Percentiles rank a stretch among this genome's conserved stretches.
Evolutionary conservation across 345 rosid species (phyloP).

Genomic region (Mallotus nudiflorus): DNA sequence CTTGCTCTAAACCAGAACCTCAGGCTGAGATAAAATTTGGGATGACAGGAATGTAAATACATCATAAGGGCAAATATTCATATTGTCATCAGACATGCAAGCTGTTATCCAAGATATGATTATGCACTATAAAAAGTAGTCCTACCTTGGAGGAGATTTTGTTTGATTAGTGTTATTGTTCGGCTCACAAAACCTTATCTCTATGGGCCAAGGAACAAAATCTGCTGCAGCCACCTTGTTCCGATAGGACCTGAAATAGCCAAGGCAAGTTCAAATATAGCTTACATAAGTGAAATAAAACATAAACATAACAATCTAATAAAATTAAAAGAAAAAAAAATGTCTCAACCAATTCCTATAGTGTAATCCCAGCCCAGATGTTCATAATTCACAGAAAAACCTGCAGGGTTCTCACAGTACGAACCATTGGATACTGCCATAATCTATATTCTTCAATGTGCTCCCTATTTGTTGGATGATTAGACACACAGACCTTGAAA

Average conservation of each 20-base stretch:
- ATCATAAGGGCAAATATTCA: not conserved
- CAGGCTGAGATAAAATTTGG: constrained; percentile 47
- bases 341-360: not conserved
- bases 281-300: not conserved
- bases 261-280: constrained; percentile 13
- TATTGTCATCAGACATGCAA: not conserved
- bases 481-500: not conserved
- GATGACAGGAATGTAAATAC: constrained; percentile 1
- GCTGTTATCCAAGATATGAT: constrained; percentile 8
- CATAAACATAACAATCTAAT: not conserved
- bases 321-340: not conserved
- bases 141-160: constrained; percentile 81
- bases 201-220: constrained; percentile 93
- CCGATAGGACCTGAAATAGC: constrained; percentile 75
- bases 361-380: not conserved
- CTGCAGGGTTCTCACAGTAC: not conserved
- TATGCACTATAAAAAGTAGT: constrained; percentile 5
- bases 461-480: not conserved
- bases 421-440: not conserved
- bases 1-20: constrained; percentile 92
- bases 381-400: not conserved
- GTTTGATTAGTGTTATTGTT: constrained; percentile 68
- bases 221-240: constrained; percentile 69
- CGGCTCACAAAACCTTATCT: constrained; percentile 89
- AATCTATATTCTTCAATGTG: not conserved